Base-by-base conservation (phyloP, 2,329 filamentous ascomycete genomes). In the Botrytis pseudocinerea region DNA sequence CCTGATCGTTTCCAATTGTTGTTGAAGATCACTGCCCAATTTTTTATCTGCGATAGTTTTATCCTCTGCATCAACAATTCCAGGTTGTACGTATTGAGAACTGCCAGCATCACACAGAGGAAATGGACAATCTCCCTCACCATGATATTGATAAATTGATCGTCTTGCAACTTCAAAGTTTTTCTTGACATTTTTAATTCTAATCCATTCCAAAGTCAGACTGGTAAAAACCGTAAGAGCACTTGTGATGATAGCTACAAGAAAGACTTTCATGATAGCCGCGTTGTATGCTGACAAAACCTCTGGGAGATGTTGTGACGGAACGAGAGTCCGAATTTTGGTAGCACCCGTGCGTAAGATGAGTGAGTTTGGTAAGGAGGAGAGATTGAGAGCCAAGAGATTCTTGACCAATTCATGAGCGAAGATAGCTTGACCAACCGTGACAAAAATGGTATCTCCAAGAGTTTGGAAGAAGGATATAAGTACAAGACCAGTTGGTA, bases 221-320 rank as follows among this genome's bases (percentile, higher is more conserved):
- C 84, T 83, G 1, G 85, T 86, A n/a, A 89, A 48, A 10, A 78
- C 74, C 1, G 6, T 86, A 14, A 90, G 72, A 12, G 83, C 83
- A 0, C 85, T 84, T 78, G 90, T 82, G 2, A 85, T 88, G 5
- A 87, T 82, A 4, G 83, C 83, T 9, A 89, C 86, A 75, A 88
- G 87, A 77, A 88, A 90, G 0, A 84, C 84, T 74, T 85, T 80
- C 8, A 83, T 84, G 38, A 91, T 77, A 0, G 87, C 85, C 10
- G 78, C 74, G 77, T 90, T 90, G 80, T 91, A 91, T 0, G 85
- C 87, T 0, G 77, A 57, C n/a, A 88, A 80, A 32, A 90, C 86
- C 0, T 80, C 80, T 2, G 76, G 72, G 1, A 89, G 77, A 74
- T 82, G 83, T 60, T 85, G 72, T 0, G 77, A 60, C 0, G 83